phyloP scores from a whole-genome alignment of 257 asterid species.

The Fraxinus excelsior region DNA sequence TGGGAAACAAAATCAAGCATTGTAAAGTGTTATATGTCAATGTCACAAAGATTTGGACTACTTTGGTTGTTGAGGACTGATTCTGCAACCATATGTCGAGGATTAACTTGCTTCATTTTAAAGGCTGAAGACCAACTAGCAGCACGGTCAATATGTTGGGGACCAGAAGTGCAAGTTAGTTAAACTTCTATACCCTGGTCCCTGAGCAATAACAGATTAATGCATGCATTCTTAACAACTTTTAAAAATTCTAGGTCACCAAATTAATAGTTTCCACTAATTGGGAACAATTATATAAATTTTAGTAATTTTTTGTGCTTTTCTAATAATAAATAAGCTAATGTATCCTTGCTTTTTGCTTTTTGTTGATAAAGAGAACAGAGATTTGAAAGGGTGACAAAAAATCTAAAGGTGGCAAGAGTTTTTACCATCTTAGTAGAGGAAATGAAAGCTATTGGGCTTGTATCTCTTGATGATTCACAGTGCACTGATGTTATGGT shows the following conservation, averaged over 20 bases:
- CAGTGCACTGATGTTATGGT: constrained; percentile 95
- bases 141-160: neutral
- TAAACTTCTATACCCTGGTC: neutral
- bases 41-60: neutral
- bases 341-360: neutral
- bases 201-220: neutral
- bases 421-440: constrained; percentile 86
- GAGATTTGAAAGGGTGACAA: constrained; percentile 86
- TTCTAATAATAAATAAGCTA: neutral
- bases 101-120: neutral
- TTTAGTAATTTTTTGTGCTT: neutral
- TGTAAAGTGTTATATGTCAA: neutral
- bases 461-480: constrained; percentile 72
- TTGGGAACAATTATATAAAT: neutral
- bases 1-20: no score
- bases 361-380: constrained; percentile 63
- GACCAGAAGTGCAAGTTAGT: neutral
- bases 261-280: neutral
- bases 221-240: neutral
- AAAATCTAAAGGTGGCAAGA: constrained; percentile 93
- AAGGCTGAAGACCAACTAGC: neutral
- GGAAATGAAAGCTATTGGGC: constrained; percentile 98
- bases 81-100: neutral
- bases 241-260: no score
- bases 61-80: neutral